Percentiles rank a stretch among this genome's conserved stretches.
phyloP scores from a whole-genome alignment of 768 basidiomycete species.

The Boletus pseudo-olivaceus region DNA sequence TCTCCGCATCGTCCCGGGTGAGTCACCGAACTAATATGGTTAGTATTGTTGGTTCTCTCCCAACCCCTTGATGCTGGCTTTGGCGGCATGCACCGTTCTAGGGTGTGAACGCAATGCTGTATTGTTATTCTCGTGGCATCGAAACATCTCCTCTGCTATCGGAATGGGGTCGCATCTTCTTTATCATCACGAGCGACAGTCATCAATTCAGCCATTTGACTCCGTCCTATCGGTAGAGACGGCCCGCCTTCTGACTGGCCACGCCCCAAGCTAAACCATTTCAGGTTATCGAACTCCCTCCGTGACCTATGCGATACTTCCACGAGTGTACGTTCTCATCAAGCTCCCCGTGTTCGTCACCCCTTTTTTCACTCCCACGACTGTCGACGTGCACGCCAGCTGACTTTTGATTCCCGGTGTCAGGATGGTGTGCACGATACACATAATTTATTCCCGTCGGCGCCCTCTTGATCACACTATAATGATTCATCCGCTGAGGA shows the following conservation, averaged over 20 bases:
- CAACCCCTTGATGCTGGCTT: background rate
- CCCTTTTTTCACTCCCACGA: constrained; percentile 18
- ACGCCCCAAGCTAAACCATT: constrained; percentile 17
- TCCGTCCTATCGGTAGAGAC: background rate
- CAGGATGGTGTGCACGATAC: background rate
- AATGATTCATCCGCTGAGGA: background rate
- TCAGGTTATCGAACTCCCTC: constrained; percentile 9
- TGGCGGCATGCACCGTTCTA: background rate
- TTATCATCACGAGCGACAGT: background rate
- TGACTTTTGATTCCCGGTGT: background rate
- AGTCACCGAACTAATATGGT: constrained; percentile 3
- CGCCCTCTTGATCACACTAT: background rate
- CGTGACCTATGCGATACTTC: background rate
- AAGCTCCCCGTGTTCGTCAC: constrained; percentile 9
- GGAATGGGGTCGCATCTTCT: background rate
- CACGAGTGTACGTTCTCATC: background rate
- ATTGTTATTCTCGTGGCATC: background rate
- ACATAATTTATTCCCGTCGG: constrained; percentile 1
- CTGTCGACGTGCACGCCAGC: background rate
- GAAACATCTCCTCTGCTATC: background rate
- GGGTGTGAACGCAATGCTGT: background rate
- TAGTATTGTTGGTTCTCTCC: constrained; percentile 5
- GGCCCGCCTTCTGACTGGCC: constrained; percentile 1
- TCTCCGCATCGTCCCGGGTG: constrained; percentile 19
- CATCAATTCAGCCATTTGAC: background rate